Conservation (phyloP, 495 filamentous ascomycete genomes). For the Penicillium longicatenatum region DNA sequence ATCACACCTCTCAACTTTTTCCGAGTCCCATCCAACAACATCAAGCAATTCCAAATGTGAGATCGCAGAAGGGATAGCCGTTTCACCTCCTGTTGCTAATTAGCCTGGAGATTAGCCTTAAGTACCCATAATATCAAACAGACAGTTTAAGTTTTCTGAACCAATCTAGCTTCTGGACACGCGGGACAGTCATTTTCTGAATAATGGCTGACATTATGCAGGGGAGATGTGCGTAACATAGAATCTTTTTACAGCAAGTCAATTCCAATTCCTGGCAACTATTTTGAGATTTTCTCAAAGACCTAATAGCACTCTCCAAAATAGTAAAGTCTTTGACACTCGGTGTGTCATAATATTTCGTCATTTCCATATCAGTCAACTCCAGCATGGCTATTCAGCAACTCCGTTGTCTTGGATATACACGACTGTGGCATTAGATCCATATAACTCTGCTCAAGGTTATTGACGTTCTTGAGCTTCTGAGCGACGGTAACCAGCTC, state of each 20-base stretch:
- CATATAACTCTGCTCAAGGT: slow-evolving; percentile 22
- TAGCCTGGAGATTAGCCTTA: too few species aligned
- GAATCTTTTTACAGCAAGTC: too few species aligned
- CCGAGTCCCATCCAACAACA: too few species aligned
- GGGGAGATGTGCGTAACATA: background rate
- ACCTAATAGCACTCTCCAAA: background rate
- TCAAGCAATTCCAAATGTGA: too few species aligned
- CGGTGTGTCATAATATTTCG: background rate
- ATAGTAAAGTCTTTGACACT: background rate
- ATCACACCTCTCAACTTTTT: too few species aligned
- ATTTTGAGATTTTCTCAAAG: background rate
- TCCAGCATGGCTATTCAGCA: background rate
- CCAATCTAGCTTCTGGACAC: background rate
- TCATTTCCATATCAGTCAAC: background rate
- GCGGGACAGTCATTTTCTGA: background rate
- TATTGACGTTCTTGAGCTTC: slow-evolving; percentile 25
- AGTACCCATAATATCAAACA: too few species aligned
- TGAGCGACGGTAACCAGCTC: slow-evolving; percentile 7
- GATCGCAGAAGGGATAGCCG: too few species aligned
- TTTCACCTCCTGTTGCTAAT: too few species aligned
- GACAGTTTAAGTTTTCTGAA: too few species aligned
- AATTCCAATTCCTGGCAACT: background rate
- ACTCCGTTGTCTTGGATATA: slow-evolving; percentile 11
- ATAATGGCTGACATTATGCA: background rate
- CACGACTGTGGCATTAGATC: slow-evolving; percentile 23